phyloP scores from a whole-genome alignment of 345 rosid genomes.

The Sonneratia caseolaris region DNA sequence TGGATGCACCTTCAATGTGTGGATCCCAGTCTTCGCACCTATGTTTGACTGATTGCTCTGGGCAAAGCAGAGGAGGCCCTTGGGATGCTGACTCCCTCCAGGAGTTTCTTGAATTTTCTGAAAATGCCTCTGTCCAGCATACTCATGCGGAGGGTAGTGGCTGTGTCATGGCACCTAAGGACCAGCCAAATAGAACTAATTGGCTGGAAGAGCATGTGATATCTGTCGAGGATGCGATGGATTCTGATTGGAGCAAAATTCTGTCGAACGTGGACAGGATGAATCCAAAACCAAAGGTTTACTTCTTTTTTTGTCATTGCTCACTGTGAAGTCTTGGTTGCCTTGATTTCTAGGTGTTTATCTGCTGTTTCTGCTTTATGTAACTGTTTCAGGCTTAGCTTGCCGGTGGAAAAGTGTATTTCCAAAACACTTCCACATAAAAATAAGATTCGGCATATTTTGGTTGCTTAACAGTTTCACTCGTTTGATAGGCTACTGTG shows the following conservation, averaged over 20 bases:
- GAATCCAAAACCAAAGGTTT: slow-evolving; percentile 50
- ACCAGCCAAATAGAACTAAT: slow-evolving; percentile 30
- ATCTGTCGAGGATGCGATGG: slow-evolving; percentile 47
- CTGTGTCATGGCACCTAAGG: slow-evolving; percentile 29
- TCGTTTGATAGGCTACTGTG: slow-evolving; percentile 20
- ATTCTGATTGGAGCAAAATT: slow-evolving; percentile 62
- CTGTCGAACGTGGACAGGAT: slow-evolving; percentile 33
- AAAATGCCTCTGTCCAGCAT: slow-evolving; percentile 29
- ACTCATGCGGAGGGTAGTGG: slow-evolving; percentile 32
- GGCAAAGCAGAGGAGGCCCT: slow-evolving; percentile 32
- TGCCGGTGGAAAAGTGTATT: not conserved
- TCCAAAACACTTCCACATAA: not conserved
- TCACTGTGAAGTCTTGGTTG: not conserved
- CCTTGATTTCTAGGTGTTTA: not conserved
- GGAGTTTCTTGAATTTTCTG: slow-evolving; percentile 40
- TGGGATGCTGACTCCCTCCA: slow-evolving; percentile 51
- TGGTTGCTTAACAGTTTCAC: slow-evolving; percentile 15
- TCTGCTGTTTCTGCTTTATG: not conserved
- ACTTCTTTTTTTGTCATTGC: slow-evolving; percentile 7
- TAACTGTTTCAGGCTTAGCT: not conserved
- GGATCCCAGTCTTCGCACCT: not conserved
- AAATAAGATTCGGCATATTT: not conserved
- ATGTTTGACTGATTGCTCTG: slow-evolving; percentile 17
- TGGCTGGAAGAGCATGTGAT: slow-evolving; percentile 60
- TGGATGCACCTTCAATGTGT: slow-evolving; percentile 15